Percentiles rank a stretch among this genome's conserved stretches.
phyloP scores from a whole-genome alignment of 2,329 filamentous ascomycete species.

The Botryosphaeria dothidea region DNA sequence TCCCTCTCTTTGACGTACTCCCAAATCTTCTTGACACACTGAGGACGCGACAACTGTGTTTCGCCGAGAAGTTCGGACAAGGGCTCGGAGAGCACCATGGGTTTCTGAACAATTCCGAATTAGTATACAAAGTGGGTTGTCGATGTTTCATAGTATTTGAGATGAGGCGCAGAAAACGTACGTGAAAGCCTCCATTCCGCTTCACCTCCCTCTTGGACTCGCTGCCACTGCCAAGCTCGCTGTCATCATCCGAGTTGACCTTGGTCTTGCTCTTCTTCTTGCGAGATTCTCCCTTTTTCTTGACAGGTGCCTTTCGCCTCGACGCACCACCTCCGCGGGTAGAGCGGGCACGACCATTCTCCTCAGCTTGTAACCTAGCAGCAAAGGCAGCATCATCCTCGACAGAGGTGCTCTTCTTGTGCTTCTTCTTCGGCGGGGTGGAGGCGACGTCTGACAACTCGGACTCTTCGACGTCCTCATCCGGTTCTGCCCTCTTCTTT shows the following conservation, averaged over 20 bases:
- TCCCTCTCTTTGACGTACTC: constrained; percentile 86
- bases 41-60: constrained; percentile 81
- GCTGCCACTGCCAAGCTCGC: constrained; percentile 60
- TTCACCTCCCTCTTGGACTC: constrained; percentile 64
- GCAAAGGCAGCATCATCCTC: constrained; percentile 87
- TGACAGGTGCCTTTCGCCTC: constrained; percentile 56
- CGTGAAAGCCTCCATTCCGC: constrained; percentile 88
- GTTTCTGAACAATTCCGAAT: constrained; percentile 53
- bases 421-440: constrained; percentile 49
- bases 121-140: neutral
- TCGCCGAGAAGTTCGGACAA: constrained; percentile 72
- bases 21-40: constrained; percentile 97
- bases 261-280: constrained; percentile 76
- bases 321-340: constrained; percentile 69
- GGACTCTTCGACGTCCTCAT: constrained; percentile 35
- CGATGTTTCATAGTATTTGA: neutral
- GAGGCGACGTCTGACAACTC: constrained; percentile 44
- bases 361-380: constrained; percentile 86
- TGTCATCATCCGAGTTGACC: constrained; percentile 77
- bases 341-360: constrained; percentile 74
- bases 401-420: constrained; percentile 69
- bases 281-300: constrained; percentile 63
- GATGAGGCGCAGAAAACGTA: constrained; percentile 41
- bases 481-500: constrained; percentile 45
- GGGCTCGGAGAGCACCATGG: constrained; percentile 70